phyloP scores from a whole-genome alignment of 306 rosid genomes.

The Alnus rubra region DNA sequence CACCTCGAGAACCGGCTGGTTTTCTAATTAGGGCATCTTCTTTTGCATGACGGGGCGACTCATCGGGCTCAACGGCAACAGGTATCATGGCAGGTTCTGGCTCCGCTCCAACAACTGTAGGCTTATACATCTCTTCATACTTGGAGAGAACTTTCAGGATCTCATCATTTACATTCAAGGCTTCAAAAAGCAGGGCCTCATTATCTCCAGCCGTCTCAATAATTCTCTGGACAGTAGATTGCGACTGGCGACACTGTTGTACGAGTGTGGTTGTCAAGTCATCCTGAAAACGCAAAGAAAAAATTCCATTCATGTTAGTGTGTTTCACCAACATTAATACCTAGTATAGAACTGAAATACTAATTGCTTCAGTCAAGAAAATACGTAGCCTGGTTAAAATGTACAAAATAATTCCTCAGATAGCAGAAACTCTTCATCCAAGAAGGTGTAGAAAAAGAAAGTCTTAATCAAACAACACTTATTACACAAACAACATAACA shows the following conservation, averaged over 20 bases:
- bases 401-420: not conserved
- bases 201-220: slow-evolving; percentile 84
- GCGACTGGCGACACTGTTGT: slow-evolving; percentile 83
- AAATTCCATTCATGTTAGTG: not conserved
- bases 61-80: slow-evolving; percentile 91
- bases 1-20: slow-evolving; percentile 62
- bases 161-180: slow-evolving; percentile 91
- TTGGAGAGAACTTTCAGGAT: slow-evolving; percentile 79
- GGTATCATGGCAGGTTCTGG: slow-evolving; percentile 99
- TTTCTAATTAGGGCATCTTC: slow-evolving; percentile 79
- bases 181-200: slow-evolving; percentile 95
- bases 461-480: not conserved
- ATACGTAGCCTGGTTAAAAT: not conserved
- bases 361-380: not conserved
- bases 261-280: slow-evolving; percentile 89
- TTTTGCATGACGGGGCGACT: slow-evolving; percentile 60
- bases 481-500: not conserved
- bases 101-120: slow-evolving; percentile 45
- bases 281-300: slow-evolving; percentile 53
- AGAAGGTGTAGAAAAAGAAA: not conserved
- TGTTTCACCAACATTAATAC: not conserved
- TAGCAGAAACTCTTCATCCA: not conserved
- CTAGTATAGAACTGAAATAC: not conserved
- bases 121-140: slow-evolving; percentile 69
- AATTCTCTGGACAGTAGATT: slow-evolving; percentile 61